Percentiles rank a stretch among this genome's conserved stretches.
Evolutionary conservation across 2,329 filamentous ascomycete genomes (phyloP).

Genomic region (Aureobasidium leucospermi): DNA sequence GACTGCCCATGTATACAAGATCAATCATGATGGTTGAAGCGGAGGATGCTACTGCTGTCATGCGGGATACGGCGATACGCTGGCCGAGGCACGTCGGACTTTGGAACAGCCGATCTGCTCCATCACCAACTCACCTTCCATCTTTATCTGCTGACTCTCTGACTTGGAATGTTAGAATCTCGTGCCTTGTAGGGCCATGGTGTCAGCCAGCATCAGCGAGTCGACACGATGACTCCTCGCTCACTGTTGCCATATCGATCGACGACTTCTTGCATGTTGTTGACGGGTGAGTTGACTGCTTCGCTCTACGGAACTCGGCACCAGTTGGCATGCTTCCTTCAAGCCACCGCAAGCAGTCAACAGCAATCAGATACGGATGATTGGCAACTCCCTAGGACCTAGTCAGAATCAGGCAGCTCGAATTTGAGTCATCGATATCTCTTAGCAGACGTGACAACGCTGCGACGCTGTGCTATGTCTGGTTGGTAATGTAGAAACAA

Average conservation of each 20-base stretch:
- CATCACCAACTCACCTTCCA: neutral
- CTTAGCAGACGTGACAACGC: no score
- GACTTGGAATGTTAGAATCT: no score
- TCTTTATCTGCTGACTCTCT: no score
- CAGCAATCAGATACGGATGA: neutral
- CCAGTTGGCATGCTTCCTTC: no score
- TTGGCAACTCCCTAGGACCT: neutral
- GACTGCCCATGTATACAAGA: neutral
- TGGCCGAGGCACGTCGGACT: constrained; percentile 5
- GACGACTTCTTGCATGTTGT: neutral
- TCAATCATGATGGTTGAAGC: neutral
- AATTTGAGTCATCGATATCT: no score
- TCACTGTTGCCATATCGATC: neutral
- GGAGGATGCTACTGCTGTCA: neutral
- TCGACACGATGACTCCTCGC: no score
- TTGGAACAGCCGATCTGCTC: neutral
- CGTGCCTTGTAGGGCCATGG: no score
- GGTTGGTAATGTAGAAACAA: no score
- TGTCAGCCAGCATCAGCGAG: no score
- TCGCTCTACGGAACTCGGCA: constrained; percentile 2
- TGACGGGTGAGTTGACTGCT: neutral
- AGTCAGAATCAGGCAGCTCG: no score
- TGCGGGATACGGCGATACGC: neutral
- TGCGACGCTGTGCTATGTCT: no score
- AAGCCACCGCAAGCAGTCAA: no score